Evolutionary conservation across 2,329 filamentous ascomycete genomes (phyloP).

Genomic region (Penicillium sclerotigenum): DNA sequence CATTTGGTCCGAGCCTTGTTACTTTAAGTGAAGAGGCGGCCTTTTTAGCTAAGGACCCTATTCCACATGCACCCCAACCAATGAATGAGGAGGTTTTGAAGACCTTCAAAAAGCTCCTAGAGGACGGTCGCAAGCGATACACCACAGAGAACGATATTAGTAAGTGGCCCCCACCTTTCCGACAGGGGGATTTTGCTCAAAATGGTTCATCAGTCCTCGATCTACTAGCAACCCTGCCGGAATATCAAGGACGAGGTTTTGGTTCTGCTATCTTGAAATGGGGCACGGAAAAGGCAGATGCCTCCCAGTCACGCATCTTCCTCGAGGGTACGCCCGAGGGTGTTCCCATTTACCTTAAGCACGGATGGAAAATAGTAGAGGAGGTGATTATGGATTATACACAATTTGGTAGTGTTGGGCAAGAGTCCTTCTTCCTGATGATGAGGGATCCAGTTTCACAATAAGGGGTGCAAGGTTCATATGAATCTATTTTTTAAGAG

Average conservation of each 20-base stretch:
- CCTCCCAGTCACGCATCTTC: constrained; percentile 45
- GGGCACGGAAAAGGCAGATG: constrained; percentile 49
- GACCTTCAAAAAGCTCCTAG: constrained; percentile 18
- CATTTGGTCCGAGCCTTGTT: constrained; percentile 24
- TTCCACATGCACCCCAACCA: constrained; percentile 40
- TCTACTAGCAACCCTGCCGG: constrained; percentile 45
- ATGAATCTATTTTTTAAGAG: background rate
- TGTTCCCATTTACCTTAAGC: constrained; percentile 47
- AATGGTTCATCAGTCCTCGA: constrained; percentile 40
- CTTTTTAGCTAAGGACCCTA: constrained; percentile 34
- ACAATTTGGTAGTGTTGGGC: constrained; percentile 24
- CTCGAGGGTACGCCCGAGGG: constrained; percentile 53
- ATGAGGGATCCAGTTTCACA: constrained; percentile 20
- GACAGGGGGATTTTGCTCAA: background rate
- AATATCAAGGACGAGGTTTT: constrained; percentile 48
- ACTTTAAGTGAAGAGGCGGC: constrained; percentile 42
- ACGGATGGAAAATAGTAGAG: constrained; percentile 47
- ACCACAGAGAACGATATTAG: constrained; percentile 24
- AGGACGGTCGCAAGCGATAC: constrained; percentile 18
- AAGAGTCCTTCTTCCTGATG: constrained; percentile 26
- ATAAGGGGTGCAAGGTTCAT: background rate
- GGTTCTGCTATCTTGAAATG: constrained; percentile 47
- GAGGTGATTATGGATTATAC: constrained; percentile 38
- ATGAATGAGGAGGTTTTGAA: constrained; percentile 45
- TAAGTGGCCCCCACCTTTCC: constrained; percentile 11